A percentile compares a stretch with the other conserved stretches of the same genome.
These are phyloP conservation scores for Dothidotthia symphoricarpi DNA, from an alignment of 2,329 filamentous ascomycete species.

Conservation along the genomic window DNA sequence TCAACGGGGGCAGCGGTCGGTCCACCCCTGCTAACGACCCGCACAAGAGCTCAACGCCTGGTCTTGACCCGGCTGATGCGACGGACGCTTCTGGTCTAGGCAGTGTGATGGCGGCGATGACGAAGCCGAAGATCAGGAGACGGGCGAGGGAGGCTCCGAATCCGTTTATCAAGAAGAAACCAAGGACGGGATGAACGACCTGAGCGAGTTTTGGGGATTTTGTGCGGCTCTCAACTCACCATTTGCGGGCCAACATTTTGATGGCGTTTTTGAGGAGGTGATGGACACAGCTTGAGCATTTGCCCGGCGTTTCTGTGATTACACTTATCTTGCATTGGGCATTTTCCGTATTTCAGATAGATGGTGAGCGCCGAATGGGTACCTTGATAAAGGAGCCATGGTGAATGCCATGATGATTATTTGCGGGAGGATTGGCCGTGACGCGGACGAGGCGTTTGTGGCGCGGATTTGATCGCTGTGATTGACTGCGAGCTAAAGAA, in stretches of 20 bases:
- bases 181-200: constrained; percentile 19
- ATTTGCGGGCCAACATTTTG: background rate
- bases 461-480: constrained; percentile 16
- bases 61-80: constrained; percentile 11
- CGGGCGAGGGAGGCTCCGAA: constrained; percentile 25
- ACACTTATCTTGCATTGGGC: background rate
- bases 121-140: constrained; percentile 34
- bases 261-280: constrained; percentile 1
- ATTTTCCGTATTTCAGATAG: too few relatives aligned
- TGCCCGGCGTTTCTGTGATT: constrained; percentile 6
- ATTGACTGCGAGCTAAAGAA: too few relatives aligned
- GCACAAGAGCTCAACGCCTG: constrained; percentile 17
- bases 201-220: background rate
- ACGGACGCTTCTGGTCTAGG: constrained; percentile 8
- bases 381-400: too few relatives aligned
- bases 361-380: too few relatives aligned
- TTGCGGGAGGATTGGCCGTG: constrained; percentile 11
- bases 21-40: constrained; percentile 29
- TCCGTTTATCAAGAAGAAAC: constrained; percentile 35
- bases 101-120: constrained; percentile 24
- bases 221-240: too few relatives aligned
- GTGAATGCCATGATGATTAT: too few relatives aligned
- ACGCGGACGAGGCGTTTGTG: constrained; percentile 14
- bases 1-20: constrained; percentile 24
- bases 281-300: constrained; percentile 2